Conservation (phyloP, 139 green algal species). For the Tetradesmus obliquus region DNA sequence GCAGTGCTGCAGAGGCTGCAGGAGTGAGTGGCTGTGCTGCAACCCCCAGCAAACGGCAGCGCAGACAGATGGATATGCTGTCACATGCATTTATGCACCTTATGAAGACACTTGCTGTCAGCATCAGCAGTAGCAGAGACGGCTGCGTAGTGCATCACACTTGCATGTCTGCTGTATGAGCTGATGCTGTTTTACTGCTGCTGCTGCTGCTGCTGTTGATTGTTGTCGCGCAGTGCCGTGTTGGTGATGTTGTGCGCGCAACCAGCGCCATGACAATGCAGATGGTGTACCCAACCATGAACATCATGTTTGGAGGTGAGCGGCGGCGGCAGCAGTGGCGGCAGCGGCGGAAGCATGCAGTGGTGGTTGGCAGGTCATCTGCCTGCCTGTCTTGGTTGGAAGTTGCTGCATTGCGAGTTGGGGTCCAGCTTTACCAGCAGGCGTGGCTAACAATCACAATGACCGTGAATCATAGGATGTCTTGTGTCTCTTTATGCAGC, state of each 20-base stretch:
- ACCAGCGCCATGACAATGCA: conserved; percentile 35
- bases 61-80: background rate
- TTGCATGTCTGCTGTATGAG: background rate
- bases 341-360: too few species aligned
- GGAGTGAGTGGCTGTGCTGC: background rate
- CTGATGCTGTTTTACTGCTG: background rate
- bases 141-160: background rate
- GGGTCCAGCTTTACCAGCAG: background rate
- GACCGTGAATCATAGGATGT: background rate
- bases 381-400: too few species aligned
- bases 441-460: background rate
- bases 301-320: conserved; percentile 42
- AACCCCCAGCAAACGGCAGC: background rate
- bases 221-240: background rate
- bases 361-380: background rate
- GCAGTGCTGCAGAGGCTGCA: conserved; percentile 1
- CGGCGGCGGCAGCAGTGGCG: background rate
- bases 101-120: background rate
- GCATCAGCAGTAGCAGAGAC: background rate
- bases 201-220: background rate
- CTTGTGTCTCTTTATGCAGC: background rate
- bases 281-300: conserved; percentile 41
- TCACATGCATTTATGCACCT: background rate
- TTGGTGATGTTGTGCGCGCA: conserved; percentile 25
- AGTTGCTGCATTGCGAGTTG: background rate